These are phyloP conservation scores for Pseudogymnoascus sp. DNA, from an alignment of 2,329 filamentous ascomycete genomes.

Conservation along the genomic window DNA sequence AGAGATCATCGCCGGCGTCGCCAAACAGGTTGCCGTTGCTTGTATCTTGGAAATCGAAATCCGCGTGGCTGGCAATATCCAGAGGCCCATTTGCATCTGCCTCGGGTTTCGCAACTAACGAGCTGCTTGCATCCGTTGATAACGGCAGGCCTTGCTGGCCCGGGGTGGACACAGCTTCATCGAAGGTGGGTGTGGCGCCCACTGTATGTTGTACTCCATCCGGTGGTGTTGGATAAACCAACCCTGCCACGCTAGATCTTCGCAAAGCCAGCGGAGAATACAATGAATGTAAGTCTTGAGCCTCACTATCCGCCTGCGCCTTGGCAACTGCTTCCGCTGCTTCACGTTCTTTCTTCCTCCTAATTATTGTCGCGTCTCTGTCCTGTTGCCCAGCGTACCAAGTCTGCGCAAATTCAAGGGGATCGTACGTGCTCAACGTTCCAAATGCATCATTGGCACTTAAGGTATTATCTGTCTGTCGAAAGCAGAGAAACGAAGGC, in stretches of 20 bases:
- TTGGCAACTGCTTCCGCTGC: slow-evolving; percentile 28
- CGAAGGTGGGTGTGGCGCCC: slow-evolving; percentile 47
- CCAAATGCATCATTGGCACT: not conserved
- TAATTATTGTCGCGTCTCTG: slow-evolving; percentile 37
- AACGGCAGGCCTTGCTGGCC: slow-evolving; percentile 29
- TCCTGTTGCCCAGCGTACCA: slow-evolving; percentile 28
- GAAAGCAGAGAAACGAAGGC: slow-evolving; percentile 27
- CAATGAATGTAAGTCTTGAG: slow-evolving; percentile 34
- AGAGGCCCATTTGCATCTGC: not conserved
- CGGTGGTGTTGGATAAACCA: slow-evolving; percentile 65
- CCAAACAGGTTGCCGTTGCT: slow-evolving; percentile 56
- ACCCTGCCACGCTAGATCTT: slow-evolving; percentile 41
- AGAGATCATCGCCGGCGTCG: slow-evolving; percentile 60
- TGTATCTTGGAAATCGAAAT: slow-evolving; percentile 21
- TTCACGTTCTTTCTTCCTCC: slow-evolving; percentile 44
- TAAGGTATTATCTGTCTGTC: slow-evolving; percentile 12
- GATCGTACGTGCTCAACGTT: slow-evolving; percentile 19
- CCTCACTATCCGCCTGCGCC: slow-evolving; percentile 36
- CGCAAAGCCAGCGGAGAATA: slow-evolving; percentile 45
- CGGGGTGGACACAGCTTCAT: slow-evolving; percentile 48
- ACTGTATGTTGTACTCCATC: slow-evolving; percentile 49
- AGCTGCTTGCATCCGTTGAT: not conserved
- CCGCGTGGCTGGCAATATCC: not conserved
- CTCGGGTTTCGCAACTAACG: not conserved
- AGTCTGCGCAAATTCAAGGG: slow-evolving; percentile 29